Percentiles rank a stretch among this genome's conserved stretches.
These are phyloP conservation scores for Hawksworthiomyces lignivorus DNA, from an alignment of 2,329 filamentous ascomycete species.

Conservation along the genomic window DNA sequence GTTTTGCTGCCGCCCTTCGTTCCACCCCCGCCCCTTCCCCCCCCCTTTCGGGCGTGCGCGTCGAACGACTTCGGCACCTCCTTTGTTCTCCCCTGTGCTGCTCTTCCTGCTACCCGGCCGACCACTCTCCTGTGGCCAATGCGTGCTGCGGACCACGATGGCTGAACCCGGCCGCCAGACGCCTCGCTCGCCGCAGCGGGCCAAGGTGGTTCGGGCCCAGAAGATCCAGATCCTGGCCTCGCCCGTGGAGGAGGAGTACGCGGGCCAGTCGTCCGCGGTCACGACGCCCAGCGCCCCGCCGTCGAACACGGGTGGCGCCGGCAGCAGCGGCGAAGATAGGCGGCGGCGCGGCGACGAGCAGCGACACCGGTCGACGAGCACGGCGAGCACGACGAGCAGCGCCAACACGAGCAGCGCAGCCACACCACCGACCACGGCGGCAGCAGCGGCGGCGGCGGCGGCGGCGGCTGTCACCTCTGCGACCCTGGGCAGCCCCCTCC, in stretches of 20 bases:
- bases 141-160: slow-evolving; percentile 29
- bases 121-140: slow-evolving; percentile 15
- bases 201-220: slow-evolving; percentile 44
- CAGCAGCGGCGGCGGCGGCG: too few species aligned
- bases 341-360: slow-evolving; percentile 8
- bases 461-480: slow-evolving; percentile 22
- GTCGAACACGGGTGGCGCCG: slow-evolving; percentile 10
- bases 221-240: slow-evolving; percentile 35
- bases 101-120: slow-evolving; percentile 1
- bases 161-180: slow-evolving; percentile 31
- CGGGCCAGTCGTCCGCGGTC: background rate
- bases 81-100: too few species aligned
- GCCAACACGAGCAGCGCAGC: background rate
- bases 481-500: slow-evolving; percentile 23
- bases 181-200: slow-evolving; percentile 30
- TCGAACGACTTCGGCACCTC: too few species aligned
- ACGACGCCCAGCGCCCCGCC: slow-evolving; percentile 8
- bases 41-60: too few species aligned
- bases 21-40: too few species aligned
- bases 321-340: slow-evolving; percentile 21
- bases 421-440: too few species aligned
- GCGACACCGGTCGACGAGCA: slow-evolving; percentile 16
- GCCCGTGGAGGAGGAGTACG: slow-evolving; percentile 21
- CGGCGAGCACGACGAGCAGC: slow-evolving; percentile 20
- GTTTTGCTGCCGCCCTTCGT: too few species aligned